Base-by-base conservation (phyloP, 2,329 filamentous ascomycete genomes). In the Pseudogymnoascus sp. region DNA sequence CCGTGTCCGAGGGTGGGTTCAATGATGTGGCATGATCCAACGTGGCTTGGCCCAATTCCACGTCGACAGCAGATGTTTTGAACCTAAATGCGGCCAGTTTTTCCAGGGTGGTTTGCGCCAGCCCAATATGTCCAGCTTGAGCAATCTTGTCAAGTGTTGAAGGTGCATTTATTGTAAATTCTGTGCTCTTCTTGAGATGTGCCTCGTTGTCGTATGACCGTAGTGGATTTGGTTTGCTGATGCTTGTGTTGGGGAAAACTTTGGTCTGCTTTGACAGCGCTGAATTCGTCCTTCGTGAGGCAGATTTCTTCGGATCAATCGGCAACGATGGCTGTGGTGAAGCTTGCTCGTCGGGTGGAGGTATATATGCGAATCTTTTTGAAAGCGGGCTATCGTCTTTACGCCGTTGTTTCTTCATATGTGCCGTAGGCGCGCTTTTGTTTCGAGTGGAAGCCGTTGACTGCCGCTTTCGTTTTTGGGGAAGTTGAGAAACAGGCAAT, bases 31-130 rank as follows among this genome's bases (percentile, higher is more conserved):
- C 13, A 7, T 14, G 19, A 21, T 14, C 43, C 21, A 23, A 23
- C 11, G 5, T 25, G 21, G 28, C n/a, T 10, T 34, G 28, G n/a
- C 31, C 6, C 6, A 21, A 14, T 34, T 57, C 51, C 51, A 21
- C n/a, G 11, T 34, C 28, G n/a, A 14, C 28, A 34, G 28, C 10
- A 21, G 25, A 21, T 39, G 60, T 31, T 23, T 64, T 21, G 41
- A 37, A 64, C 36, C 19, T 64, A 43, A 68, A 71, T 5, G 66
- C 51, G 19, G 68, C 66, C n/a, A 73, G 64, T 61, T 68, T 72
- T 45, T 72, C 68, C 3, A 72, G 31, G 11, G 71, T 72, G 8
- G 71, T 72, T 61, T 69, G 64, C 5, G 67, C 63, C 13, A 71
- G 36, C 19, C 41, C 54, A 63, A 65, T 64, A 6, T 51, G 43